Base-by-base conservation (phyloP, 345 rosid genomes). In the Acer saccharum region DNA sequence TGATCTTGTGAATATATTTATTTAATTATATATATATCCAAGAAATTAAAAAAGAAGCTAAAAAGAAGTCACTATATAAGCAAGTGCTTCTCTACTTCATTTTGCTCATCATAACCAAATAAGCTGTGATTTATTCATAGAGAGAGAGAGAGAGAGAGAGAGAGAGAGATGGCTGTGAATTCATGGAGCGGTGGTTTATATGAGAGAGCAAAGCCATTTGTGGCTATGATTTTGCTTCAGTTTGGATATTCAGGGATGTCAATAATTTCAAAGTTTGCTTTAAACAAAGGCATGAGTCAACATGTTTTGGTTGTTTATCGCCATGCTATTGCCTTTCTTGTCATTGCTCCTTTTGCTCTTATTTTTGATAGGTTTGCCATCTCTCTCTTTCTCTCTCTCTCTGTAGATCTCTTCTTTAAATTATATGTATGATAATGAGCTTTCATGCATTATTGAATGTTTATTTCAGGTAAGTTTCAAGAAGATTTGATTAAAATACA, bases 271-370 rank as follows among this genome's bases (percentile, higher is more conserved):
- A 92, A 92, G 74, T 80, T 76, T 20, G 90, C 92, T 63, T 72
- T 92, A 21, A 78, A 88, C 65, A 29, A 73, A 29, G 97, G 97
- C 23, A 87, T 89, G 91, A 90, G 87, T 85, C 92, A 76, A 58
- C 91, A 87, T 65, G 90, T 91, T 1, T 78, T 95, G 20, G 92
- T 85, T 5, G 95, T 89, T 71, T 95, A 91, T 78, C 83, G 98
- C 27, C 93, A 95, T 32, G 83, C 83, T 12, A 68, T 89, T 58
- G 98, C 98, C 60, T 78, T 91, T 17, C 61, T 86, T 2, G 81
- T 78, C 60, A 83, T 95, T 57, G 85, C 95, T 76, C 98, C 98
- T 7, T 93, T 95, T 8, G 97, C 98, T 74, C 41, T 95, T 44
- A 11, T 84, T 77, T 83, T 91, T 6, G 97, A 94, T 16, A 85